Base-by-base conservation (phyloP, 345 rosid species). In the Eucalyptus lansdowneana region DNA sequence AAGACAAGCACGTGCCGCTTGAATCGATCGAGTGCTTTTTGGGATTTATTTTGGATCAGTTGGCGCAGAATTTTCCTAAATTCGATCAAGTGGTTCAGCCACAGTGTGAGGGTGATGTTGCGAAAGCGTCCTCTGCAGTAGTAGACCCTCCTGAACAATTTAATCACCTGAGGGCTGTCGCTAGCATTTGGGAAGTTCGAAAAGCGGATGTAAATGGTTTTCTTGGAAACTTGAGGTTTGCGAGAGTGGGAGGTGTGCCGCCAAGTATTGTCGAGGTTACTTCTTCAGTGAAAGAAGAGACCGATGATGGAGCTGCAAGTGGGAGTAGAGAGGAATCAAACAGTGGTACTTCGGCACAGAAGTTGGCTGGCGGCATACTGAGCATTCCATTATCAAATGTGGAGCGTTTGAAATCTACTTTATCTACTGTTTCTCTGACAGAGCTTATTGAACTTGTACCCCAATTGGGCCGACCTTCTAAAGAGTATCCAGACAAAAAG, bases 401-500 rank as follows among this genome's bases (percentile, higher is more conserved):
- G 69, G 97, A 98, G 96, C 98, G 98, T 83, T 91, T 98, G 92
- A 95, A 92, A 92, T 94, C 99, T 72, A 97, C 99, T 21, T 91
- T 97, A 40, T 97, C 98, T 69, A 94, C 98, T 10, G 94, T 96
- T 90, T 95, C 98, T 5, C 91, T 97, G 89, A 90, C 96, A 9
- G 99, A 98, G 90, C 93, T 98, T 87, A 95, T 96, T 91, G 99
- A 98, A 93, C 98, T 98, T 89, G 86, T 97, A 89, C 98, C 97
- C 7, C 97, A 94, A 6, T 72, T 97, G 89, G 98, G 99, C 62
- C 91, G 98, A 67, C 90, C 98, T 88, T 93, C 98, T 29, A 95
- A 93, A 89, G 99, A 97, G 80, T 93, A 97, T 89, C 99, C 99
- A 9, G 99, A 98, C 94, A 98, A 98, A 97, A 98, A 97, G 91